phyloP scores from a whole-genome alignment of 106 monocot species.

The Hemerocallis citrina region DNA sequence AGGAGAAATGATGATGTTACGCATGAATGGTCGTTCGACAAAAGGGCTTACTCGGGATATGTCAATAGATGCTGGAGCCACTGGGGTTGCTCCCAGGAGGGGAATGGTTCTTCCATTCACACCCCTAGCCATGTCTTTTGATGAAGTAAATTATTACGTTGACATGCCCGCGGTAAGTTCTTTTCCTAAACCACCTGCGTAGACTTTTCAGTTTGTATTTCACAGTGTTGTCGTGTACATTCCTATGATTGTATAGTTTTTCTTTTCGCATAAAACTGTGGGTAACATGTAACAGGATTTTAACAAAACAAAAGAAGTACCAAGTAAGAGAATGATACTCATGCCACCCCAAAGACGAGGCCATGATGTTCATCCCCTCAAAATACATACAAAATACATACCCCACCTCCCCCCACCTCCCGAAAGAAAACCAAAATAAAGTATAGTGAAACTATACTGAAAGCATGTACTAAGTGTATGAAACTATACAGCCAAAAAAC shows the following conservation, averaged over 20 bases:
- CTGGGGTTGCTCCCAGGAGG: conserved; percentile 31
- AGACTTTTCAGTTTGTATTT: background rate
- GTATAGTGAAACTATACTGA: no score
- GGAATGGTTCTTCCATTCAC: conserved; percentile 95
- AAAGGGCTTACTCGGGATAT: conserved; percentile 12
- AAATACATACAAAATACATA: no score
- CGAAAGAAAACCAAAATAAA: no score
- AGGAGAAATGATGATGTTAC: conserved; percentile 36
- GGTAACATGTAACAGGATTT: no score
- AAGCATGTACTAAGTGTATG: no score
- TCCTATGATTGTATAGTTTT: background rate
- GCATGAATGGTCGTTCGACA: conserved; percentile 13
- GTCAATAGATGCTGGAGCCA: conserved; percentile 15
- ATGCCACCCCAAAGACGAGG: no score
- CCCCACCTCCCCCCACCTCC: no score
- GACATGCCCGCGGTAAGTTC: conserved; percentile 82
- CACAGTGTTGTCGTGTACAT: background rate
- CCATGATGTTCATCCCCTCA: no score
- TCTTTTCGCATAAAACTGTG: no score
- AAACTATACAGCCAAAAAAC: no score
- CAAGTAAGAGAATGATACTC: no score
- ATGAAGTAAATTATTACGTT: conserved; percentile 84
- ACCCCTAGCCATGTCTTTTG: conserved; percentile 84
- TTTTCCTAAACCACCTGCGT: background rate
- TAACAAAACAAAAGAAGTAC: no score